These are phyloP conservation scores for Termitomyces sp. DNA, from an alignment of 768 basidiomycete species.

Conservation along the genomic window DNA sequence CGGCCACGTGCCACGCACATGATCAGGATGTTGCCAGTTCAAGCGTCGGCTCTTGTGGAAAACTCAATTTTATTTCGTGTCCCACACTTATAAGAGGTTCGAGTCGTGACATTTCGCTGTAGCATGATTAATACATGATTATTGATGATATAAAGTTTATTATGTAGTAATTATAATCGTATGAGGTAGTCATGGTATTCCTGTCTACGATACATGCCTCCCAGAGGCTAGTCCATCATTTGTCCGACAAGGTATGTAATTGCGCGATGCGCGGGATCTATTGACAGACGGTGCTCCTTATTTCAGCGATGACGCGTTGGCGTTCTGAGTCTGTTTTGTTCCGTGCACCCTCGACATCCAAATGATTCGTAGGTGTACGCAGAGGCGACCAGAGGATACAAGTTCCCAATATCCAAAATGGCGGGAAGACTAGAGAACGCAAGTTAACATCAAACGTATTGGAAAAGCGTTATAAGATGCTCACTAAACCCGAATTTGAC, in stretches of 20 bases:
- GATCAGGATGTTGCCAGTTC: too few species aligned
- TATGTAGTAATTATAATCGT: too few species aligned
- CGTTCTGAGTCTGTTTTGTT: conserved; percentile 49
- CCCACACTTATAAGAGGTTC: too few species aligned
- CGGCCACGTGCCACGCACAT: too few species aligned
- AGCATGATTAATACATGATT: too few species aligned
- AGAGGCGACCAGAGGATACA: conserved; percentile 51
- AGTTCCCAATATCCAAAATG: conserved; percentile 56
- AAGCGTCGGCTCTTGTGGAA: too few species aligned
- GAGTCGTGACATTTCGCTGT: too few species aligned
- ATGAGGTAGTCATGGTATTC: background rate
- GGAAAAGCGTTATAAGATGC: conserved; percentile 16
- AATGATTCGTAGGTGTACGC: conserved; percentile 30
- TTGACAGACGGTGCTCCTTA: conserved; percentile 24
- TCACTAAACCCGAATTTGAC: conserved; percentile 61
- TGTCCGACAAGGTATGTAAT: background rate
- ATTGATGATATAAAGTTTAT: too few species aligned
- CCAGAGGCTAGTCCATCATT: background rate
- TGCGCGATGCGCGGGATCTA: background rate
- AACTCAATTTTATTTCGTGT: too few species aligned
- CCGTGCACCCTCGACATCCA: conserved; percentile 34
- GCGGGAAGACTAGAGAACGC: conserved; percentile 43
- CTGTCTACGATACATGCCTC: background rate
- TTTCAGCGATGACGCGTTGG: conserved; percentile 35
- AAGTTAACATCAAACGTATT: background rate